phyloP scores from a whole-genome alignment of 192 early-diverging fungal species.

The Backusella australiensis region DNA sequence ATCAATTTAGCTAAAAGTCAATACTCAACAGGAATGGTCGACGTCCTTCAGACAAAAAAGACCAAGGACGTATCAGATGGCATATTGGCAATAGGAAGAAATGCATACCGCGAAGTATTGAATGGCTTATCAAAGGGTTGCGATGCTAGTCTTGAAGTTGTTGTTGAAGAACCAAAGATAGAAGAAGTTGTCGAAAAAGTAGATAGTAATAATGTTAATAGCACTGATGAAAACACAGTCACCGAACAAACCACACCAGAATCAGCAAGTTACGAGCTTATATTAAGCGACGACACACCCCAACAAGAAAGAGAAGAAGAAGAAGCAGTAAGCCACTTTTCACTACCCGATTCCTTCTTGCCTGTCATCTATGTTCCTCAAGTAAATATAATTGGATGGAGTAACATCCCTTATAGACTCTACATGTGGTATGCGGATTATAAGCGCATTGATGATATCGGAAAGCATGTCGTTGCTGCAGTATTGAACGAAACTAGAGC shows the following conservation, averaged over 20 bases:
- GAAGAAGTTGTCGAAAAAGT: constrained; percentile 6
- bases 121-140: constrained; percentile 39
- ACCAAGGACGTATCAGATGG: constrained; percentile 19
- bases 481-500: constrained; percentile 33
- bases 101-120: constrained; percentile 37
- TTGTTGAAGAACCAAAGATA: constrained; percentile 2
- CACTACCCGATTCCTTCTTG: constrained; percentile 29
- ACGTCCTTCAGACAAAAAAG: neutral
- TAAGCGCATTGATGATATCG: constrained; percentile 37
- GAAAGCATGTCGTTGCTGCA: constrained; percentile 33
- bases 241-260: neutral
- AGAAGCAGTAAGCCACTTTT: constrained; percentile 23
- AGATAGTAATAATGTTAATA: neutral
- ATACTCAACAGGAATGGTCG: neutral
- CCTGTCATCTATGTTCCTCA: constrained; percentile 41
- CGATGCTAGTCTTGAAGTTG: constrained; percentile 15
- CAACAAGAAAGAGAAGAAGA: constrained; percentile 4
- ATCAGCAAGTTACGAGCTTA: neutral
- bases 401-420: constrained; percentile 40
- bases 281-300: neutral
- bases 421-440: constrained; percentile 40
- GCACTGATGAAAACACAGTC: neutral
- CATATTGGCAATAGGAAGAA: constrained; percentile 39
- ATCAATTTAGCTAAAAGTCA: neutral
- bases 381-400: constrained; percentile 44